These are phyloP conservation scores for Cadophora sp. DNA, from an alignment of 2,329 filamentous ascomycete genomes.

Conservation along the genomic window DNA sequence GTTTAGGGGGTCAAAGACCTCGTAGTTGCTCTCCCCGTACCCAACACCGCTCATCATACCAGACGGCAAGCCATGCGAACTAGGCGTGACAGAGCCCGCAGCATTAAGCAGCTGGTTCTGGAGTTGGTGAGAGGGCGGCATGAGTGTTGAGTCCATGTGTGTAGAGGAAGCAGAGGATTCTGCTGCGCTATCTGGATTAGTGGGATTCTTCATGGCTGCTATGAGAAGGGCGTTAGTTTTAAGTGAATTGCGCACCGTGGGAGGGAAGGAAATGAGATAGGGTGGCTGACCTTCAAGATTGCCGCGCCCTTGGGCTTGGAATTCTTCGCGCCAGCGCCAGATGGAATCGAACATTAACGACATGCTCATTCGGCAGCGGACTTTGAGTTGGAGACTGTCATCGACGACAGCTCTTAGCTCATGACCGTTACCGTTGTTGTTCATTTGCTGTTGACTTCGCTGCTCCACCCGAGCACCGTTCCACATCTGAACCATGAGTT, in stretches of 20 bases:
- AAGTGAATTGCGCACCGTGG: constrained; percentile 8
- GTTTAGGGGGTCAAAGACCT: constrained; percentile 90
- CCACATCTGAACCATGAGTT: constrained; percentile 90
- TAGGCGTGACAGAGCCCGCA: constrained; percentile 36
- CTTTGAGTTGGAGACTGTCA: constrained; percentile 78
- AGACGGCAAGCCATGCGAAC: constrained; percentile 37
- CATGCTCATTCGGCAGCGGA: constrained; percentile 86
- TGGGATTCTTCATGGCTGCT: constrained; percentile 82
- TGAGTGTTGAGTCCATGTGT: constrained; percentile 66
- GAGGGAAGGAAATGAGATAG: constrained; percentile 20
- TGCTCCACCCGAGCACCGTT: constrained; percentile 58
- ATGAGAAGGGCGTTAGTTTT: constrained; percentile 42
- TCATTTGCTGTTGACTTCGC: constrained; percentile 50
- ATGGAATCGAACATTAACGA: constrained; percentile 85
- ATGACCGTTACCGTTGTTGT: constrained; percentile 45
- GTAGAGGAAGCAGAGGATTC: constrained; percentile 75
- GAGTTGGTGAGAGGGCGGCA: constrained; percentile 48
- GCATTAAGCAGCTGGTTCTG: constrained; percentile 39
- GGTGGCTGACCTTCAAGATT: constrained; percentile 69
- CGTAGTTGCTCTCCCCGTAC: constrained; percentile 75
- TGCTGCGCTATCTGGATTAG: constrained; percentile 80
- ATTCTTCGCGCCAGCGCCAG: constrained; percentile 86
- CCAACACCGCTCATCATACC: constrained; percentile 48
- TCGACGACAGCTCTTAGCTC: constrained; percentile 54
- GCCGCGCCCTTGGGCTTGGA: constrained; percentile 72